Conservation (phyloP, 257 asterid genomes). For the Solanum stenotomum region DNA sequence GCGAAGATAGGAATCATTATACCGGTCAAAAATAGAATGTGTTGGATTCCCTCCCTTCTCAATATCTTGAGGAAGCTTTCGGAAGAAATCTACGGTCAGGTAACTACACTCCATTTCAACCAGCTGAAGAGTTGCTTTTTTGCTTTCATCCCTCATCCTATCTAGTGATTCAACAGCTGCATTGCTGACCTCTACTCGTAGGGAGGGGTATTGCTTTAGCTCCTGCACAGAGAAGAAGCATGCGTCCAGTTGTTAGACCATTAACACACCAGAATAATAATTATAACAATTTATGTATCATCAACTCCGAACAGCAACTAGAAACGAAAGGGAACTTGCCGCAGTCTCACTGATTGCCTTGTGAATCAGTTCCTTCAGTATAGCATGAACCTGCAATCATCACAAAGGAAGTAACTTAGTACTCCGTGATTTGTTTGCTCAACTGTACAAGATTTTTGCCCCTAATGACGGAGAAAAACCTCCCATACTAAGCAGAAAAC, state of each 20-base stretch:
- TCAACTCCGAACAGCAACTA: neutral
- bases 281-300: neutral
- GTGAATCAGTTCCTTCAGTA: conserved; percentile 60
- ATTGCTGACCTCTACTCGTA: conserved; percentile 52
- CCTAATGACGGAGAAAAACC: neutral
- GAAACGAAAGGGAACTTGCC: conserved; percentile 16
- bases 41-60: conserved; percentile 88
- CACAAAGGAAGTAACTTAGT: neutral
- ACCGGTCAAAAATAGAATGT: conserved; percentile 63
- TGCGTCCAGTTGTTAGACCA: neutral
- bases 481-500: neutral
- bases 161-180: conserved; percentile 67
- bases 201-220: conserved; percentile 72
- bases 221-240: conserved; percentile 29
- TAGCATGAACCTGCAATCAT: conserved; percentile 53
- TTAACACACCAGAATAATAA: neutral
- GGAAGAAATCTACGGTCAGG: conserved; percentile 75
- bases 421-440: neutral
- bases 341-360: conserved; percentile 56
- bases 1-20: conserved; percentile 60
- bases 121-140: conserved; percentile 56
- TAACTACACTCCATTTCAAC: conserved; percentile 80
- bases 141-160: conserved; percentile 74
- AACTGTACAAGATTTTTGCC: neutral
- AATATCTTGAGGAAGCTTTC: conserved; percentile 77